Evolutionary conservation across 306 rosid species (phyloP).

Genomic region (Vicia villosa): DNA sequence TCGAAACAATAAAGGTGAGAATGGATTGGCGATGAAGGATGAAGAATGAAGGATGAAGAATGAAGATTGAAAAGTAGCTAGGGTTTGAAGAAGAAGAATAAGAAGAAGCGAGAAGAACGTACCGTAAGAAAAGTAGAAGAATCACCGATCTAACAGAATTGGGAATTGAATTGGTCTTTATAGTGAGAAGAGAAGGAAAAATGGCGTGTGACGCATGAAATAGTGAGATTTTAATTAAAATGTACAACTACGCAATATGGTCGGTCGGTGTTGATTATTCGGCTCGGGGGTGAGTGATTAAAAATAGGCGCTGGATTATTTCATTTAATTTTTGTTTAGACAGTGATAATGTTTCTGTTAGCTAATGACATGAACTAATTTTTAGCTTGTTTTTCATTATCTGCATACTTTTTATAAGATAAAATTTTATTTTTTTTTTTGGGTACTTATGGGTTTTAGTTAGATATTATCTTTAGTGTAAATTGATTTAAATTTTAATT

Average conservation of each 20-base stretch:
- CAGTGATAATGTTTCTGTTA: no score
- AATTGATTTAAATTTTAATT: no score
- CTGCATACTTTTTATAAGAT: no score
- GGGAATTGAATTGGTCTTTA: constrained; percentile 36
- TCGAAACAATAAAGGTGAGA: neutral
- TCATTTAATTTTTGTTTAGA: neutral
- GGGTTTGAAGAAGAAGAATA: constrained; percentile 24
- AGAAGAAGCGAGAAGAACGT: neutral
- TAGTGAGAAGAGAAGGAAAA: neutral
- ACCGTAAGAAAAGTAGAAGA: constrained; percentile 10
- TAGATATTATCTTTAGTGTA: no score
- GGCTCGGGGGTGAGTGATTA: no score
- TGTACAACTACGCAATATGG: neutral
- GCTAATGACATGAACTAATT: no score
- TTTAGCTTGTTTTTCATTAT: no score
- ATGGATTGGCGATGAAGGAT: neutral
- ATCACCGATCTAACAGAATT: constrained; percentile 26
- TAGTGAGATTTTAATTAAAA: neutral
- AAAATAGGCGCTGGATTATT: neutral
- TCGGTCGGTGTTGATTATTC: neutral
- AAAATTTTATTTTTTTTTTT: no score
- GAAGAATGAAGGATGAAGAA: no score
- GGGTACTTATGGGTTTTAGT: no score
- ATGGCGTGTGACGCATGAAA: neutral
- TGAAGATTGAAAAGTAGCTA: neutral